Base-by-base conservation (phyloP, 306 rosid species). In the Lithocarpus polystachyus region DNA sequence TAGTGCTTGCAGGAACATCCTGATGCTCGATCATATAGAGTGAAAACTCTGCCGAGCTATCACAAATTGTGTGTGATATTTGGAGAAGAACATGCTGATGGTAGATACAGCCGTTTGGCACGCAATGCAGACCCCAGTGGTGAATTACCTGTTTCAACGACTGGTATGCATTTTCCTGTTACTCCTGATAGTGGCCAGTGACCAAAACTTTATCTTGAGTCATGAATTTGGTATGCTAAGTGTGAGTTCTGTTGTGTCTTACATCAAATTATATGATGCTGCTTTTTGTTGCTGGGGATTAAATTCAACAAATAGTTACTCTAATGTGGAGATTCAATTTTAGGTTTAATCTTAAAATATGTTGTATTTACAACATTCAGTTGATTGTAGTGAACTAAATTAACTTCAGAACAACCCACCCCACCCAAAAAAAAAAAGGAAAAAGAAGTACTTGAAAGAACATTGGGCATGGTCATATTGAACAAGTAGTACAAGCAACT, bases 11-110 rank as follows among this genome's bases (percentile, higher is more conserved):
- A 92, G 97, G 90, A 24, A 70, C 92, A 89, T 77, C 90, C 93
- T 70, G 97, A 87, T 84, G 89, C 90, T 73, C 94, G 89, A 82
- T 64, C 89, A 52, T 89, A 88, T 71, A 86, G 94, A 87, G 93
- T 90, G 72, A 92, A 92, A 87, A 92, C 97, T 52, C 83, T 90
- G 53, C 90, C 89, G 20, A 87, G 94, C 84, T 92, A 86, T 80
- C 71, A 72, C 71, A 92, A 92, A 80, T 80, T 92, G 81, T 76
- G 90, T 64, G 79, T 78, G 60, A 87, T 92, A 78, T 89, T 90
- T 89, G 87, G 88, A 76, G 93, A 83, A 88, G 90, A 87, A 69
- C 54, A 75, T 75, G 74, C 81, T 74, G 84, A 83, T 72, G 86
- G 87, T 83, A 92, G 90, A 83, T 88, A 87, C 72, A 76, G 87